Conservation (phyloP, 2,329 filamentous ascomycete species). For the Colletotrichum trifolii region DNA sequence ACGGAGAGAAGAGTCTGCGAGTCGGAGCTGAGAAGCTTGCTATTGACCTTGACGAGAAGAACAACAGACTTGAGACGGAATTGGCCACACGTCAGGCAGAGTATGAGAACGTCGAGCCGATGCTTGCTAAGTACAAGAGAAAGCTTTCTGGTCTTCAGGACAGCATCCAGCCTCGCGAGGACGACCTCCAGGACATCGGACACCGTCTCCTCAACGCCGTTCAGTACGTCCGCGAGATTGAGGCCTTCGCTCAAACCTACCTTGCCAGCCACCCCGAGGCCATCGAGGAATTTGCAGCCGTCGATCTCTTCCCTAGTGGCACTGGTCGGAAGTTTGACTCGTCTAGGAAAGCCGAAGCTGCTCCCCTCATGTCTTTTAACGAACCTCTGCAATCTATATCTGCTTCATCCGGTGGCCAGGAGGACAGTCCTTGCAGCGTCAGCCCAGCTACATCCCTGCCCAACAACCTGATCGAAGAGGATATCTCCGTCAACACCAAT, state of each 20-base stretch:
- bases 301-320: neutral
- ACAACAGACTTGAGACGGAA: neutral
- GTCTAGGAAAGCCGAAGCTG: neutral
- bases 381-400: neutral
- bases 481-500: neutral
- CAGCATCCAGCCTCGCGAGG: slow-evolving; percentile 3
- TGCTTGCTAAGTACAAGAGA: slow-evolving; percentile 11
- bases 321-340: neutral
- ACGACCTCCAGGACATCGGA: slow-evolving; percentile 1
- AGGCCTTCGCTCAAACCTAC: slow-evolving; percentile 9
- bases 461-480: neutral
- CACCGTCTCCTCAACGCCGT: slow-evolving; percentile 13
- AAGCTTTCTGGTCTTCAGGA: slow-evolving; percentile 9
- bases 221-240: slow-evolving; percentile 21
- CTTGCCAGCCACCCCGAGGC: slow-evolving; percentile 19
- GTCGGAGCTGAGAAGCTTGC: slow-evolving; percentile 10
- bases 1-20: slow-evolving; percentile 11
- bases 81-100: neutral
- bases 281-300: neutral
- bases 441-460: neutral
- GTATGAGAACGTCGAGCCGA: neutral
- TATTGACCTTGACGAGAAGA: slow-evolving; percentile 9
- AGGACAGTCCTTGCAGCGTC: neutral
- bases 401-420: too few species aligned
- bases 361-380: slow-evolving; percentile 6